Evolutionary conservation across 2,329 filamentous ascomycete genomes (phyloP), one percentile per base, ranked within the genome.

Genomic region (Alternaria brassicae): DNA sequence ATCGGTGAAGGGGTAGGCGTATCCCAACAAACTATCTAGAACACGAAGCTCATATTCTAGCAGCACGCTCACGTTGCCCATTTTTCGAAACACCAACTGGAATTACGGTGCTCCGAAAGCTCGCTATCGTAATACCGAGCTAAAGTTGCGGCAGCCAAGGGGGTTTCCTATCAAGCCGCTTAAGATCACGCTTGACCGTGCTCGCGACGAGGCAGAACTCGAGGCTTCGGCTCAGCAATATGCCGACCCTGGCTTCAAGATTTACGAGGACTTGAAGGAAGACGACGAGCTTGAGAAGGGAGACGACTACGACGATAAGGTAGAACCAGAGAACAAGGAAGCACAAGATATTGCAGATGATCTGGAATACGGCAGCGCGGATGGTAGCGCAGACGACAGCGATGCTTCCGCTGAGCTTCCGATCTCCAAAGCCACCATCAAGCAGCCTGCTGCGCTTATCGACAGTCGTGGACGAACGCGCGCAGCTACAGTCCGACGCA

Each of bases 81-180:
- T 28, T 19, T 19, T 41, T 7, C 39, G 7, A 8, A 40, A 51
- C n/a, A 47, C 39, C 12, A 25, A 51, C 17, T 51, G 45, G 40
- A 27, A 55, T 17, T 45, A 39, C 21, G 45, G 45, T 21, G 13
- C 27, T n/a, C n/a, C 30, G 17, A 59, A 56, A 32, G 40, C 52
- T 13, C 52, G 32, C 21, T 49, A 50, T 19, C 17, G 40, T 6
- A 40, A 37, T 25, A 34, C 36, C 21, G 53, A 60, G 6, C 53
- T 60, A 12, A 34, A 52, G 12, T 32, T 60, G 17, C 45, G 34
- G 21, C 57, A 52, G n/a, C 57, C 58, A 27, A 23, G 58, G 17
- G 55, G 45, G 21, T 61, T 61, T 21, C 58, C 58, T 7, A 54
- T 61, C 23, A 52, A 51, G 28, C 39, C 30, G 17, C 44, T 61